Base-by-base conservation (phyloP, 805 yeast genomes). In the Metschnikowia proteae region DNA sequence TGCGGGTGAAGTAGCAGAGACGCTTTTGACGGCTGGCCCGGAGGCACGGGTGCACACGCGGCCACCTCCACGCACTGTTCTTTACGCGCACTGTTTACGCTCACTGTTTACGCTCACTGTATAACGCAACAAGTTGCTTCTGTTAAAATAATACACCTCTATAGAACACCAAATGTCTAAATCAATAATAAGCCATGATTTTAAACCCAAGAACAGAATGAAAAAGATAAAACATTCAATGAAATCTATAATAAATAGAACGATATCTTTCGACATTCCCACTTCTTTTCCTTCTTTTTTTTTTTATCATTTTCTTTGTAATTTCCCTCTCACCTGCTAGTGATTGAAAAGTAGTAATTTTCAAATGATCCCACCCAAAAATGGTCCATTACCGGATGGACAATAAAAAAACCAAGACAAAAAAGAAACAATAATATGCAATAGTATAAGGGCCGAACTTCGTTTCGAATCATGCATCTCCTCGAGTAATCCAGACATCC, bases 81-180 rank as follows among this genome's bases (percentile, higher is more conserved):
- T 9, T 11, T 35, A 13, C 23, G 35, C 35, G 35, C 35, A 13
- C 35, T 33, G 4, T 5, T 28, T 2, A n/a, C n/a, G n/a, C n/a
- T n/a, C n/a, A n/a, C n/a, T n/a, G n/a, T 7, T 28, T 28, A 36
- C 37, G 8, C 10, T 9, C 6, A 34, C 38, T 35, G 25, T 34
- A 17, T n/a, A 35, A 17, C 43, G 38, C 45, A 29, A 46, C 40
- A 30, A 28, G 40, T 45, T 48, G 65, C 66, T 56, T 60, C 58
- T 57, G 58, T 55, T 57, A 56, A 54, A 55, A 55, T 54, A 56
- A 53, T 53, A 61, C 59, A 57, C 55, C 60, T 63, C 62, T 61
- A 59, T 61, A 58, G 57, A 59, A 56, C 61, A 45, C 71, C 69
- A 71, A 68, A 70, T 68, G 75, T 70, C 75, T 70, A 69, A 69